Evolutionary conservation across 2,329 filamentous ascomycete species (phyloP).

Genomic region (Fusarium robinianum): DNA sequence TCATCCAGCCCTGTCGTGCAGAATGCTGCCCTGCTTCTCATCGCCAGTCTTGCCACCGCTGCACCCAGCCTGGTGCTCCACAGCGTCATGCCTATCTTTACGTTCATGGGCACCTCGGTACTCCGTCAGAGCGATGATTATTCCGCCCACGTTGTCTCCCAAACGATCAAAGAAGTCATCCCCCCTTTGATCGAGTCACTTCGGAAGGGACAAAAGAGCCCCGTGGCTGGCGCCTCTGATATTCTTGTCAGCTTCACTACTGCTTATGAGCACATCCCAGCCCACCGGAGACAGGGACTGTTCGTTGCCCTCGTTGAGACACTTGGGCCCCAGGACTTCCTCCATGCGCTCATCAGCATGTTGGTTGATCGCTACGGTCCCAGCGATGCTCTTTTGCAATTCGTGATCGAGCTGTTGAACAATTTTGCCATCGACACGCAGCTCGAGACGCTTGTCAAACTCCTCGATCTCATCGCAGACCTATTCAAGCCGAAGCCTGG

Average conservation of each 20-base stretch:
- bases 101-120: slow-evolving; percentile 92
- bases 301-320: slow-evolving; percentile 86
- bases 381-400: slow-evolving; percentile 73
- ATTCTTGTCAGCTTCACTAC: slow-evolving; percentile 94
- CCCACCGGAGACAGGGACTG: slow-evolving; percentile 78
- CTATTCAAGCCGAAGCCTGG: slow-evolving; percentile 74
- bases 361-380: slow-evolving; percentile 85
- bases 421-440: slow-evolving; percentile 76
- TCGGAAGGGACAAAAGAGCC: slow-evolving; percentile 75
- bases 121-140: slow-evolving; percentile 94
- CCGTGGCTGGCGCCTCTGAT: slow-evolving; percentile 82
- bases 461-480: slow-evolving; percentile 75
- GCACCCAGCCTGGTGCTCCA: slow-evolving; percentile 91
- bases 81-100: slow-evolving; percentile 99
- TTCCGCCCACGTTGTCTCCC: slow-evolving; percentile 92
- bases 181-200: slow-evolving; percentile 88
- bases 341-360: slow-evolving; percentile 87
- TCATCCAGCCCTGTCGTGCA: slow-evolving; percentile 93
- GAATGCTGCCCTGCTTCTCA: slow-evolving; percentile 84
- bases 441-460: slow-evolving; percentile 75
- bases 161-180: slow-evolving; percentile 92
- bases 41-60: slow-evolving; percentile 83
- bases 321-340: slow-evolving; percentile 81
- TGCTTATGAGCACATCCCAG: slow-evolving; percentile 93
- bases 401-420: slow-evolving; percentile 74